Evolutionary conservation across 768 basidiomycete species (phyloP), one percentile per base, ranked within the genome.

Genomic region (Atractiella rhizophila): DNA sequence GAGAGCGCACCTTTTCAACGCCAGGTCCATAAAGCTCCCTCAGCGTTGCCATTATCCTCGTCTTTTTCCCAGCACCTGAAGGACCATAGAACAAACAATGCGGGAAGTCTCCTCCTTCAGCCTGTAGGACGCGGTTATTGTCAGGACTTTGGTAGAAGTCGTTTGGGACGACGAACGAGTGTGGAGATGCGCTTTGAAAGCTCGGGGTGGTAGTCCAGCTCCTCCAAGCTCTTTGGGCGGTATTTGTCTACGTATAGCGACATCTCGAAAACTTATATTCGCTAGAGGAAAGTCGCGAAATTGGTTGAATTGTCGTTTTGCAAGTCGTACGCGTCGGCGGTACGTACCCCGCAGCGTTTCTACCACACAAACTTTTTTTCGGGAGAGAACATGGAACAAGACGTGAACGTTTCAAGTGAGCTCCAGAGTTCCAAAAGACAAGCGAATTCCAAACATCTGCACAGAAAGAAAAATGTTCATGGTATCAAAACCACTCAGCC

Each of bases 1-100:
- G 26, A 37, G 18, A 10, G 43, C 57, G 33, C 46, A 77, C 88
- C 66, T 86, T 94, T 58, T 96, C 88, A 2, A 76, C 82, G 1
- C 86, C 82, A 32, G 70, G 64, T 1, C 88, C 91, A 60, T 83
- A 98, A 37, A 96, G 58, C 52, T 91, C 74, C 48, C 75, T 65
- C 43, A 98, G 57, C 5, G 81, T 86, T 47, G 78, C 80, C 50
- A 75, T 74, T 51, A 96, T 83, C 28, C 88, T 67, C 32, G 88
- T 96, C 68, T 98, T 98, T 66, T 96, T 96, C 13, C 88, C 88
- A 12, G 88, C 83, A 18, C 88, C 88, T 4, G 80, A 80, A 8
- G 88, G 88, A 0, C 88, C 88, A 54, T 94, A 98, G 63, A 96
- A 88, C 2, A 98, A 69, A 64, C 91, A 74, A 57, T 98, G 88